phyloP scores from a whole-genome alignment of 2,329 filamentous ascomycete species.

The Claviceps pazoutovae region DNA sequence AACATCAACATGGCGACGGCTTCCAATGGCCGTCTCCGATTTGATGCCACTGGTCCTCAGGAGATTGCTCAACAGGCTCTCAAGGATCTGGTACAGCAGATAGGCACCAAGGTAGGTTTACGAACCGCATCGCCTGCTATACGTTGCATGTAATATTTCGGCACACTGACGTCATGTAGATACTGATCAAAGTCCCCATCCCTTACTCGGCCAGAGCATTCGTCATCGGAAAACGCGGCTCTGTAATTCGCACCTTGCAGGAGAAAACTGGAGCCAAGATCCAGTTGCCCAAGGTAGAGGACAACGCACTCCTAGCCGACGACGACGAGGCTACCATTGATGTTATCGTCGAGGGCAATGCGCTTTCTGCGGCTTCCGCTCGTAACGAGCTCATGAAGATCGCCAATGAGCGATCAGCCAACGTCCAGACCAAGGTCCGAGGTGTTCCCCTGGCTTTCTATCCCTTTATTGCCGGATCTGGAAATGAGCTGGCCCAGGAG shows the following conservation, averaged over 20 bases:
- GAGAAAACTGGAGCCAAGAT: conserved; percentile 82
- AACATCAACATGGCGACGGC: conserved; percentile 64
- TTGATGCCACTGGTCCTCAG: conserved; percentile 73
- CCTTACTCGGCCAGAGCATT: conserved; percentile 72
- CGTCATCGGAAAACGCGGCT: conserved; percentile 85
- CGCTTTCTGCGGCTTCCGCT: conserved; percentile 72
- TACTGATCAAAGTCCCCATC: conserved; percentile 59
- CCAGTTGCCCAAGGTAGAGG: conserved; percentile 72
- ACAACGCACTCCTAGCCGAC: conserved; percentile 40
- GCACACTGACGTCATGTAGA: conserved; percentile 17
- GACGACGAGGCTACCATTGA: conserved; percentile 78
- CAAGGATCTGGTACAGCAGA: conserved; percentile 75
- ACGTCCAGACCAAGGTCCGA: conserved; percentile 67
- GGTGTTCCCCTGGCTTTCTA: conserved; percentile 85
- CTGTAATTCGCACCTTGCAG: conserved; percentile 80
- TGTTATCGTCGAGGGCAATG: conserved; percentile 81
- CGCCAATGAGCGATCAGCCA: conserved; percentile 71
- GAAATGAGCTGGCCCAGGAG: conserved; percentile 51
- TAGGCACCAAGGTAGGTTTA: conserved; percentile 62
- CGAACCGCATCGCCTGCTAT: neutral
- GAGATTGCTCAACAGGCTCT: conserved; percentile 78
- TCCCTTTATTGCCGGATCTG: conserved; percentile 78
- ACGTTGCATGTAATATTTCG: neutral
- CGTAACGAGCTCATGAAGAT: conserved; percentile 75
- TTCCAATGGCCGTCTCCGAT: conserved; percentile 59